phyloP scores from a whole-genome alignment of 1,139 yeast genomes.

The Zygoascus meyerae region DNA sequence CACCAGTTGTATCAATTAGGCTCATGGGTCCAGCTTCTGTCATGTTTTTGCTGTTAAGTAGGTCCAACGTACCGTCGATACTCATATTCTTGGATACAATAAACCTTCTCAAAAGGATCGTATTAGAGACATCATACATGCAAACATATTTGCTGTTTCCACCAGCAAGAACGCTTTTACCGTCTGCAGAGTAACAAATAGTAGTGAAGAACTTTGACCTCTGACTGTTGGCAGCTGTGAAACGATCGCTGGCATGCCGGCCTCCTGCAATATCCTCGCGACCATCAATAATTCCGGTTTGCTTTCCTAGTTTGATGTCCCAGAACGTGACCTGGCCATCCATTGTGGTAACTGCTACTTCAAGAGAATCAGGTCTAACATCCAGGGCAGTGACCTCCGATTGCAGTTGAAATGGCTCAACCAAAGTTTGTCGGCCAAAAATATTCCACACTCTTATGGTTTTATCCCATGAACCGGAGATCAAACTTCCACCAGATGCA shows the following conservation, averaged over 20 bases:
- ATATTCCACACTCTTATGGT: slow-evolving; percentile 91
- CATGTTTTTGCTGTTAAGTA: slow-evolving; percentile 71
- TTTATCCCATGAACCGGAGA: slow-evolving; percentile 95
- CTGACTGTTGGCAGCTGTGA: slow-evolving; percentile 71
- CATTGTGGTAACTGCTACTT: slow-evolving; percentile 79
- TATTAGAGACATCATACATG: slow-evolving; percentile 81
- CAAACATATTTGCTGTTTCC: slow-evolving; percentile 91
- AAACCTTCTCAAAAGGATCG: slow-evolving; percentile 76
- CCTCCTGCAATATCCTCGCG: slow-evolving; percentile 85
- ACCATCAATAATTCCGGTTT: slow-evolving; percentile 79
- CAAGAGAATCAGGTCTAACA: slow-evolving; percentile 88
- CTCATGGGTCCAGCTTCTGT: slow-evolving; percentile 88
- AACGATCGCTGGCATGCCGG: slow-evolving; percentile 74
- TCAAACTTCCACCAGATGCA: slow-evolving; percentile 60
- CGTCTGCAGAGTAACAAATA: slow-evolving; percentile 83
- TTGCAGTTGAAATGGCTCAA: slow-evolving; percentile 82
- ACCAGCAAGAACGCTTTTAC: slow-evolving; percentile 79
- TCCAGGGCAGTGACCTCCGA: slow-evolving; percentile 82
- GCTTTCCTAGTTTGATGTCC: slow-evolving; percentile 78
- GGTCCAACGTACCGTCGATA: slow-evolving; percentile 79
- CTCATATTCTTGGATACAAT: slow-evolving; percentile 85
- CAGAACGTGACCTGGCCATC: slow-evolving; percentile 84
- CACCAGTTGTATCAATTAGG: slow-evolving; percentile 78
- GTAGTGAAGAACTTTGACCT: slow-evolving; percentile 81
- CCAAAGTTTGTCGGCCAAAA: slow-evolving; percentile 72